Conservation (phyloP, 1,284 basidiomycete genomes). For the Cutaneotrichosporon sp. region DNA sequence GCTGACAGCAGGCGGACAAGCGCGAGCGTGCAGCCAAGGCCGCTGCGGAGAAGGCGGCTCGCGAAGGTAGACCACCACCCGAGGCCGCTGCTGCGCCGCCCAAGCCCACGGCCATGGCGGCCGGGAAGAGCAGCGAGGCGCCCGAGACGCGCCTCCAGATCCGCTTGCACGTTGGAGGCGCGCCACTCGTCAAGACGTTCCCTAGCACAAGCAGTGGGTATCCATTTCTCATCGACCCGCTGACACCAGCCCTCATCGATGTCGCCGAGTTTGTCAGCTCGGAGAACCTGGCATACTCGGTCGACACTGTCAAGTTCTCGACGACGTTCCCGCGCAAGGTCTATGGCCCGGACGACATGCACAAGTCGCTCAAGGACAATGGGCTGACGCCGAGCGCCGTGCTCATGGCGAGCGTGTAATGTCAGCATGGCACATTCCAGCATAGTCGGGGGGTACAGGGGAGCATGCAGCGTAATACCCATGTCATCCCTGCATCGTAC, state of each 20-base stretch:
- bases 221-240: background rate
- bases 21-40: slow-evolving; percentile 78
- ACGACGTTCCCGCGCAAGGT: slow-evolving; percentile 74
- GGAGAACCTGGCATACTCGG: slow-evolving; percentile 68
- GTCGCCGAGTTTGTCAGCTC: slow-evolving; percentile 83
- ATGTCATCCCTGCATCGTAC: background rate
- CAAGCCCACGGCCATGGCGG: slow-evolving; percentile 40
- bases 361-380: slow-evolving; percentile 50
- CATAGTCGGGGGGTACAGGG: too few species aligned
- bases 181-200: slow-evolving; percentile 76
- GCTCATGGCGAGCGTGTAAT: slow-evolving; percentile 37
- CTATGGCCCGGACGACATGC: slow-evolving; percentile 48
- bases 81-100: slow-evolving; percentile 50
- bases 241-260: slow-evolving; percentile 65
- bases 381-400: slow-evolving; percentile 54
- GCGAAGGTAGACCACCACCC: slow-evolving; percentile 63
- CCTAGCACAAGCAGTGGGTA: slow-evolving; percentile 64
- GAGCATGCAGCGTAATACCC: background rate
- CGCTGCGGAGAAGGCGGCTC: slow-evolving; percentile 81
- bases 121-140: slow-evolving; percentile 69
- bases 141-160: slow-evolving; percentile 81
- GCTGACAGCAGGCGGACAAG: slow-evolving; percentile 67
- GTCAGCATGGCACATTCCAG: background rate
- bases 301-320: slow-evolving; percentile 71
- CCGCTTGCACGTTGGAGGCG: slow-evolving; percentile 73